Base-by-base conservation (phyloP, 1,139 yeast species). In the Candida pseudocylindracea region DNA sequence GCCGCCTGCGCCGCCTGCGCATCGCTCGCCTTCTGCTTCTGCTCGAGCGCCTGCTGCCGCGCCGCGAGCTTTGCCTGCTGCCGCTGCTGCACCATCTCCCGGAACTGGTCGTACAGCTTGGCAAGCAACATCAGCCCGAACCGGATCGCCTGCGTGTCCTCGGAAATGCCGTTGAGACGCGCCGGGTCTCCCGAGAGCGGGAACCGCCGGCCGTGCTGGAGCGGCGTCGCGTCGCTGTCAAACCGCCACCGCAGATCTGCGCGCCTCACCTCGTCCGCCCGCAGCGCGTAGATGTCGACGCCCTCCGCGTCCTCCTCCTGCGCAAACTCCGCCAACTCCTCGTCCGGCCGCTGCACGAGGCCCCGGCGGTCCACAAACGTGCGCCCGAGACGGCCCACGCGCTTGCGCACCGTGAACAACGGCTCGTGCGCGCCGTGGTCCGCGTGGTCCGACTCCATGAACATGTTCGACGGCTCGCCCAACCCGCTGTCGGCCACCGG, bases 81-180 rank as follows among this genome's bases (percentile, higher is more conserved):
- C 30, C 65, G 60, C 48, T 63, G 58, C 38, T 60, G 64, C 27
- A 59, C 46, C 38, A 50, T 51, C 13, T 50, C 46, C 38, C 57
- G 65, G 34, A 60, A 50, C 42, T 60, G 65, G 33, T 76, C 95
- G 46, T 78, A 79, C 0, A 94, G 74, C 50, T 85, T 85, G 5
- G 91, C 72, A 32, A 83, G 59, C 30, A 85, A 54, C 94, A 83
- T 81, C 4, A 93, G 72, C 7, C 95, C 94, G 51, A 85, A 83
- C 38, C 95, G 60, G 28, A 85, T 79, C 1, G 79, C 72, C 51
- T 83, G 95, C 0, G 95, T 83, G 35, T 74, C 91, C 36, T 75
- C 78, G 13, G 85, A 70, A 33, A 83, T 80, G 39, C 79, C 76
- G 45, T 83, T 85, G 43, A 83, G 60, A 36, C 68, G 63, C 0